Evolutionary conservation across 768 basidiomycete species (phyloP).

Genomic region (Tylopilus sp.): DNA sequence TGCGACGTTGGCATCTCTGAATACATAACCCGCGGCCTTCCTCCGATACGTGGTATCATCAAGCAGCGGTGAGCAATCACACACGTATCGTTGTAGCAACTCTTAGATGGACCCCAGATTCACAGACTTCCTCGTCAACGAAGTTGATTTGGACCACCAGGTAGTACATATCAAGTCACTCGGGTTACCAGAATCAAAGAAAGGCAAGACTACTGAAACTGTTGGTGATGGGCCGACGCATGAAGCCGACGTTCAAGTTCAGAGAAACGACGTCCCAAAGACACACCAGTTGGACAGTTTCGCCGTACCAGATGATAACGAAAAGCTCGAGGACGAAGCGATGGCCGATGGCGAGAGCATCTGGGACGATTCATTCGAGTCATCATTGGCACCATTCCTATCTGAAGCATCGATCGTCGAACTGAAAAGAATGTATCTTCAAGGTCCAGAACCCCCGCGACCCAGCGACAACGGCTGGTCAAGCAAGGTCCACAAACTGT

Average conservation of each 20-base stretch:
- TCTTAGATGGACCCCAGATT: conserved; percentile 53
- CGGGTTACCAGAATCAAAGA: conserved; percentile 60
- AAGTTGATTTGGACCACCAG: conserved; percentile 79
- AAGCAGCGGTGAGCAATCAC: conserved; percentile 76
- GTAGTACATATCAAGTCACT: conserved; percentile 81
- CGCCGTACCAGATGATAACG: background rate
- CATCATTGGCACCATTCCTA: conserved; percentile 59
- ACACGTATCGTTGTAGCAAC: background rate
- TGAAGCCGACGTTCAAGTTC: too few relatives aligned
- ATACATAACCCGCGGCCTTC: conserved; percentile 68
- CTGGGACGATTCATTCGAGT: conserved; percentile 66
- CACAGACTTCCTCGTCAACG: conserved; percentile 94
- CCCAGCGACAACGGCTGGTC: conserved; percentile 76
- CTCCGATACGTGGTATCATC: conserved; percentile 86
- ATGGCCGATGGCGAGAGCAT: conserved; percentile 34
- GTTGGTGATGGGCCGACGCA: conserved; percentile 10
- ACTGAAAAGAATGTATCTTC: conserved; percentile 71
- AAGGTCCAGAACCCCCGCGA: conserved; percentile 77
- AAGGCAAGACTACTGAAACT: conserved; percentile 25
- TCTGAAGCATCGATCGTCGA: conserved; percentile 54
- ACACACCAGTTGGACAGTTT: background rate
- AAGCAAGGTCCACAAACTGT: conserved; percentile 39
- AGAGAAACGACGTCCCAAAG: conserved; percentile 9
- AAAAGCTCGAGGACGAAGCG: background rate
- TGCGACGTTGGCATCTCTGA: conserved; percentile 88